Base-by-base conservation (phyloP, 371 early-diverging fungal species). In the Syncephalastrum racemosum region DNA sequence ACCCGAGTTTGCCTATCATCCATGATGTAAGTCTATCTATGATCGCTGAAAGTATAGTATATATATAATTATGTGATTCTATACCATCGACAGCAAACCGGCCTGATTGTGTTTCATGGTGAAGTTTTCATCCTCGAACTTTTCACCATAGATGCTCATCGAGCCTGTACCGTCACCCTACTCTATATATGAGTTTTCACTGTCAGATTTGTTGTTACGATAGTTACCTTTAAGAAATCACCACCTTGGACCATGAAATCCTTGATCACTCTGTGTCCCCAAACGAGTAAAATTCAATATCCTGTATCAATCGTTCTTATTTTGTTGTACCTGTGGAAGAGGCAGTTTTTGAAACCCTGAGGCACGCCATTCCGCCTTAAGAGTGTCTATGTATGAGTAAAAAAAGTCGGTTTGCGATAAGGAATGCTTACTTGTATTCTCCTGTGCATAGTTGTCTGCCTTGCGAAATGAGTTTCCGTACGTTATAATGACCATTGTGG, bases 171-270 rank as follows among this genome's bases (percentile, higher is more conserved):
- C 99, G 77, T 99, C 97, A 19, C 90, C 91, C 80, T 89, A 80
- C 44, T 46, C 4, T 49, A 31, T 8, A 19, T 24, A 31, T 15
- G 23, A 16, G 39, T 24, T 27, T 41, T 19, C 1, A 16, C 22
- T 40, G 18, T 14, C 60, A 59, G n/a, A n/a, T n/a, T 68, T 70
- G 67, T 25, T 22, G 23, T 41, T 19, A n/a, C 16, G 10, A 40
- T 12, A 25, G 2, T 43, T 64, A 83, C 86, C 75, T 88, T 91
- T 18, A 92, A 46, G 59, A 99, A 96, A 71, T 99, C 99, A 18
- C 99, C 99, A 27, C 99, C 99, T 69, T 99, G 99, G 4, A 98
- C 86, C 97, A 99, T 99, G 75, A 99, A 99, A 49, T 93, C 90
- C 73, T 93, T 92, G 66, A 96, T 96, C 24, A 95, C 90, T 70